These are phyloP conservation scores for Scheffersomyces segobiensis DNA, from an alignment of 1,139 yeast species.

Conservation along the genomic window DNA sequence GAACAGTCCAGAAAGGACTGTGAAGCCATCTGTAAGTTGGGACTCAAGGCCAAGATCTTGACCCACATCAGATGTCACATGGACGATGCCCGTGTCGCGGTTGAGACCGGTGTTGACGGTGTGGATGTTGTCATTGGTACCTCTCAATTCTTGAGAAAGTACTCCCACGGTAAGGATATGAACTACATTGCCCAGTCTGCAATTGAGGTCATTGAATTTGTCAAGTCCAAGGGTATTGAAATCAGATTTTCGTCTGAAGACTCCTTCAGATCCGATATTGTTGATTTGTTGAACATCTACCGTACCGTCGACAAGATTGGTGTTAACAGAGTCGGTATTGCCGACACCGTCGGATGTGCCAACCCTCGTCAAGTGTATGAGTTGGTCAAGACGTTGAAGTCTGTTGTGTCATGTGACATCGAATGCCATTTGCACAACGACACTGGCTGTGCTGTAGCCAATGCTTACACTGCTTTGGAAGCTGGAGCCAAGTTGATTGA, in stretches of 20 bases:
- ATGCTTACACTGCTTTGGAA: conserved; percentile 61
- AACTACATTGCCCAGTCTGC: conserved; percentile 53
- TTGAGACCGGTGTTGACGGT: conserved; percentile 62
- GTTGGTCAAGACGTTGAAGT: conserved; percentile 56
- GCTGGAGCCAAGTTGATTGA: conserved; percentile 63
- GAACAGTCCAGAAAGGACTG: conserved; percentile 58
- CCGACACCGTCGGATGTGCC: conserved; percentile 64
- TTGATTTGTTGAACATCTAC: conserved; percentile 56
- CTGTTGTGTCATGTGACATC: conserved; percentile 57
- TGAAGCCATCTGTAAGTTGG: conserved; percentile 59
- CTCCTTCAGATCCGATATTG: conserved; percentile 59
- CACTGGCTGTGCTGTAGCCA: conserved; percentile 63
- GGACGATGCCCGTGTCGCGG: conserved; percentile 61
- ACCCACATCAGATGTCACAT: conserved; percentile 62
- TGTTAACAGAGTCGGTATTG: conserved; percentile 61
- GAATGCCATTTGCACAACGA: conserved; percentile 65
- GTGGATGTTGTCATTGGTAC: conserved; percentile 63
- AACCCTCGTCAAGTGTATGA: conserved; percentile 63
- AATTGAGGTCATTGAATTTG: conserved; percentile 57
- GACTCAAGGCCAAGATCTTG: conserved; percentile 54
- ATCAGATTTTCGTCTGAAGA: conserved; percentile 59
- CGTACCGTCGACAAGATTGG: conserved; percentile 60
- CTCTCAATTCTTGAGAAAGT: conserved; percentile 53
- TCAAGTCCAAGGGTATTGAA: conserved; percentile 58
- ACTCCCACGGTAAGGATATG: conserved; percentile 59